phyloP scores from a whole-genome alignment of 1,284 basidiomycete genomes.

The Anthracocystis setariae region DNA sequence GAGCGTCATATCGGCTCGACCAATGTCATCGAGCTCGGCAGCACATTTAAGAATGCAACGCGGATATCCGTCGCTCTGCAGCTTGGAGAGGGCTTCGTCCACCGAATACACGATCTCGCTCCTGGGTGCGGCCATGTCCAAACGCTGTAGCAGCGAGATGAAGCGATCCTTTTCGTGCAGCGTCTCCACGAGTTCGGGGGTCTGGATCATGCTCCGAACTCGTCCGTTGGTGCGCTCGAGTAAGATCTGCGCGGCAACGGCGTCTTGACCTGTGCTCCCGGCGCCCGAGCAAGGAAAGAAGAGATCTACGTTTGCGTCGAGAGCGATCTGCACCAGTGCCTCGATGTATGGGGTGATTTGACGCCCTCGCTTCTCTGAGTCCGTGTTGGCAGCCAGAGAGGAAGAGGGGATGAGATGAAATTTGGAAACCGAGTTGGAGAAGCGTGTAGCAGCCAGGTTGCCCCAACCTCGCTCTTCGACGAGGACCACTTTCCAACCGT shows the following conservation, averaged over 20 bases:
- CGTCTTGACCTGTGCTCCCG: constrained; percentile 69
- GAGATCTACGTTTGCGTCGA: constrained; percentile 63
- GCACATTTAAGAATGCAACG: constrained; percentile 67
- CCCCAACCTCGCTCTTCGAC: constrained; percentile 69
- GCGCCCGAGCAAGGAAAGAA: constrained; percentile 70
- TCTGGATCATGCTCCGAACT: constrained; percentile 67
- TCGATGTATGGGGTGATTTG: constrained; percentile 58
- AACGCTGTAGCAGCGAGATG: constrained; percentile 65
- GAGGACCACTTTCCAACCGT: constrained; percentile 69
- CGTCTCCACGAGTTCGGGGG: constrained; percentile 67
- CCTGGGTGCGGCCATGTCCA: constrained; percentile 66
- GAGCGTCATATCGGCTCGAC: constrained; percentile 69
- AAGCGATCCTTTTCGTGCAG: constrained; percentile 69
- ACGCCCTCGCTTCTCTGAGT: constrained; percentile 10
- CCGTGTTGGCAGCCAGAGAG: constrained; percentile 7
- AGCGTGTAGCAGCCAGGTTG: constrained; percentile 68
- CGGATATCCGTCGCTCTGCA: constrained; percentile 41
- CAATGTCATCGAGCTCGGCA: constrained; percentile 67
- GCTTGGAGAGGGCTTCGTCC: constrained; percentile 64
- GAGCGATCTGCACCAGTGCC: constrained; percentile 63
- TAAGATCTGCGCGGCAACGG: constrained; percentile 66
- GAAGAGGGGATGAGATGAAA: constrained; percentile 48
- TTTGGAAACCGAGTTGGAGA: constrained; percentile 64
- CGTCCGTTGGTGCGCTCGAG: constrained; percentile 48
- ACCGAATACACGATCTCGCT: constrained; percentile 66